Percentiles rank a stretch among this genome's conserved stretches.
Conservation (phyloP, 345 rosid genomes). For the Moringa oleifera region DNA sequence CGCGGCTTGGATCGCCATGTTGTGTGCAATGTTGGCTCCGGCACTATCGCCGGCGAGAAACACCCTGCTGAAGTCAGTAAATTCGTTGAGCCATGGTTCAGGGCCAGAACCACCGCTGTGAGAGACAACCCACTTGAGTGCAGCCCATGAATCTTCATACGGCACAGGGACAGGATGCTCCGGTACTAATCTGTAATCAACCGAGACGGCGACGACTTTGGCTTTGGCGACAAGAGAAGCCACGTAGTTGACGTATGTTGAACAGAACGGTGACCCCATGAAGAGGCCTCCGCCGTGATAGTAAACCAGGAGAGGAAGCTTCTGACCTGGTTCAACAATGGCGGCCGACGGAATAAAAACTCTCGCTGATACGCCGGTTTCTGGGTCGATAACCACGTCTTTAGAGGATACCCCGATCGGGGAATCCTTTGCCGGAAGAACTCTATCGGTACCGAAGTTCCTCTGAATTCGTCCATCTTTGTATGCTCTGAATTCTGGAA, state of each 20-base stretch:
- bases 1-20: conserved; percentile 32
- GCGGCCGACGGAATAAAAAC: conserved; percentile 27
- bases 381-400: conserved; percentile 16
- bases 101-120: conserved; percentile 32
- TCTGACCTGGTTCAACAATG: conserved; percentile 4
- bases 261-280: conserved; percentile 33
- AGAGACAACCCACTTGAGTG: conserved; percentile 29
- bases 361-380: conserved; percentile 20
- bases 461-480: too few species aligned
- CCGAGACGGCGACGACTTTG: conserved; percentile 22
- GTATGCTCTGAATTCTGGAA: too few species aligned
- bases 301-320: conserved; percentile 36
- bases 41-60: conserved; percentile 44
- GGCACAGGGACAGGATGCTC: conserved; percentile 41
- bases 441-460: background rate
- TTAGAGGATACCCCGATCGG: conserved; percentile 28
- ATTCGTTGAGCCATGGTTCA: conserved; percentile 32
- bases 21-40: conserved; percentile 46
- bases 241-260: background rate
- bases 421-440: conserved; percentile 22
- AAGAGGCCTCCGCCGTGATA: conserved; percentile 53
- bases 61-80: conserved; percentile 29
- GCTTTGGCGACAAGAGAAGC: conserved; percentile 17
- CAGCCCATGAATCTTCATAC: conserved; percentile 42
- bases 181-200: conserved; percentile 42